Base-by-base conservation (phyloP, 768 basidiomycete genomes). In the Steccherinum ochraceum region DNA sequence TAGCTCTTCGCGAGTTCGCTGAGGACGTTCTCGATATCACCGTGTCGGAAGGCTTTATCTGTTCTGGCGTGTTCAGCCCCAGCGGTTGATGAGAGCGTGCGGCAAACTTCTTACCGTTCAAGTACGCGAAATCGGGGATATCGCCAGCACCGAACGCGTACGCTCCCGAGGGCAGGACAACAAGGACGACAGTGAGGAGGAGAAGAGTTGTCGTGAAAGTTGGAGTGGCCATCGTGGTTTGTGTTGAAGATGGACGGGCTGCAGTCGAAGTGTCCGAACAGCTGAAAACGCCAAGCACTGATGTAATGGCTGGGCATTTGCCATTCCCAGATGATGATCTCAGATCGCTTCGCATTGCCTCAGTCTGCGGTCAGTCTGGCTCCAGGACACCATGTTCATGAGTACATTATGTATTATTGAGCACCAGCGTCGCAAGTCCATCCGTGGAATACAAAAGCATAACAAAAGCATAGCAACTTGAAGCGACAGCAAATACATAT, bases 31-130 rank as follows among this genome's bases (percentile, higher is more conserved):
- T 87, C 85, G 45, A 87, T 86, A 60, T 89, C 86, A 12, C 85
- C 84, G 71, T 87, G 85, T 46, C 84, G 72, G 66, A 83, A 89
- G 0, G 86, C 85, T 64, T 84, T 86, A 64, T 80, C 80, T 79
- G 56, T 21, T n/a, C n/a, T n/a, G n/a, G n/a, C n/a, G n/a, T 46
- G 21, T 13, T 16, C 3, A 24, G 27, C n/a, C 24, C 12, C 13
- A 11, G 12, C n/a, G 7, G 30, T n/a, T n/a, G n/a, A n/a, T n/a
- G n/a, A n/a, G n/a, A n/a, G n/a, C n/a, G n/a, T n/a, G n/a, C 42
- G 16, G 30, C 12, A 12, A 40, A 43, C 45, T 19, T 65, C 69
- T 49, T 48, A 81, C 81, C 75, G 50, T 81, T 76, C 16, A 84
- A 72, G 66, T 81, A 86, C 19, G 84, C 76, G 57, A 83, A 86